A percentile compares a stretch with the other conserved stretches of the same genome.
Conservation (phyloP, 768 basidiomycete species). For the Termitomyces sp. region DNA sequence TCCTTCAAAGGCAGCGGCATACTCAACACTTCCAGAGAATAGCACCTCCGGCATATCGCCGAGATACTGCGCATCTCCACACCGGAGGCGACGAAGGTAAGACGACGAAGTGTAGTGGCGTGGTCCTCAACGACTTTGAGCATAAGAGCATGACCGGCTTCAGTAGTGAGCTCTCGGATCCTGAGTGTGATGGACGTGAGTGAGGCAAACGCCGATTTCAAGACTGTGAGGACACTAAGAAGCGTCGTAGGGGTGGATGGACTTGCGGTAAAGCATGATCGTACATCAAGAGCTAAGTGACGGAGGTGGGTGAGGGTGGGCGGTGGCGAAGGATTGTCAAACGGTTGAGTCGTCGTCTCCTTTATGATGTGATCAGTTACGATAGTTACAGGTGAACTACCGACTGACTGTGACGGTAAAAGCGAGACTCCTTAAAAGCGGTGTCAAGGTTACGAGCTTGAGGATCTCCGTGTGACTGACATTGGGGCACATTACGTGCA, state of each 20-base stretch:
- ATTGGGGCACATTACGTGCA: constrained; percentile 62
- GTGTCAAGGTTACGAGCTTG: constrained; percentile 39
- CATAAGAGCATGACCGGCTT: constrained; percentile 34
- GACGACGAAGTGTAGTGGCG: constrained; percentile 32
- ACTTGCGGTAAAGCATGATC: constrained; percentile 17
- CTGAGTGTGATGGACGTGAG: constrained; percentile 38
- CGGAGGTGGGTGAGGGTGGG: constrained; percentile 18
- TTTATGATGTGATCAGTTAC: constrained; percentile 12
- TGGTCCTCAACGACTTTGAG: constrained; percentile 37
- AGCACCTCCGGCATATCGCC: constrained; percentile 37
- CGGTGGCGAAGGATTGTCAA: constrained; percentile 20
- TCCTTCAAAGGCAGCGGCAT: constrained; percentile 49
- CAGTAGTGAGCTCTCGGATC: constrained; percentile 31
- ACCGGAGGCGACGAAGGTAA: constrained; percentile 44
- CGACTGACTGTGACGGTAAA: constrained; percentile 52
- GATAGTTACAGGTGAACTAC: background rate
- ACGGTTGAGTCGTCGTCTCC: constrained; percentile 23
- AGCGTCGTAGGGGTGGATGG: constrained; percentile 23
- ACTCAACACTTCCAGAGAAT: constrained; percentile 43
- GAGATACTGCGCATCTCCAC: constrained; percentile 34
- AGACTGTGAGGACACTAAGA: constrained; percentile 24
- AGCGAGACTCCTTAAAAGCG: constrained; percentile 54
- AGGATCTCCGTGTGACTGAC: constrained; percentile 50
- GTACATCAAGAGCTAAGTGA: constrained; percentile 24
- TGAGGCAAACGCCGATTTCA: constrained; percentile 26